Evolutionary conservation across 352 stramenopile genomes (phyloP).

Genomic region (Achlya hypogyna): DNA sequence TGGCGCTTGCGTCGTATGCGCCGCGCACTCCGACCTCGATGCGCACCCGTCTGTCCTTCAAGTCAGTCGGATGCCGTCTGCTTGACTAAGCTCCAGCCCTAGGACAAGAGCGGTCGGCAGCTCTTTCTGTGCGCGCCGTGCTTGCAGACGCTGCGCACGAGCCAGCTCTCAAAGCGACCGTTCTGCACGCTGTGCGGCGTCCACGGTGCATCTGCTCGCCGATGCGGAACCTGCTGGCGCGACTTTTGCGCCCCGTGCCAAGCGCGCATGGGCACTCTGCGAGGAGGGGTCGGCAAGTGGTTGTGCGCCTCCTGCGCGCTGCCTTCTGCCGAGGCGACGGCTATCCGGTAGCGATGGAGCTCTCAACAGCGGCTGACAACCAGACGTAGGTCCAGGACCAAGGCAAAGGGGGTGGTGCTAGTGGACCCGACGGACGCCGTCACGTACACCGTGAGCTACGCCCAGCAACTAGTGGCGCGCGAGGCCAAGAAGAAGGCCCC

Average conservation of each 20-base stretch:
- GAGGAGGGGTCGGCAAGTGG: background rate
- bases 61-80: background rate
- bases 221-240: background rate
- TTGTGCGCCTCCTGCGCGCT: background rate
- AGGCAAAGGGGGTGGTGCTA: background rate
- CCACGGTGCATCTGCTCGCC: background rate
- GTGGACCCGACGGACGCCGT: slow-evolving; percentile 7
- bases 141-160: background rate
- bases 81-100: background rate
- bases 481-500: background rate
- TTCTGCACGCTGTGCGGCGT: background rate
- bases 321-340: background rate
- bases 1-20: background rate
- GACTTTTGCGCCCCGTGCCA: background rate
- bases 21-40: background rate
- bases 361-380: background rate
- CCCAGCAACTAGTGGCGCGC: background rate
- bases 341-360: background rate
- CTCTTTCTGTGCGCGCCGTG: background rate
- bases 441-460: slow-evolving; percentile 11
- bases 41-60: background rate
- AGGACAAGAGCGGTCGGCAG: background rate
- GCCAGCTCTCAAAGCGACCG: background rate
- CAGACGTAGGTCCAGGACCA: background rate
- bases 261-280: background rate